Evolutionary conservation across 1,284 basidiomycete genomes (phyloP).

Genomic region (Marasmius tenuissimus): DNA sequence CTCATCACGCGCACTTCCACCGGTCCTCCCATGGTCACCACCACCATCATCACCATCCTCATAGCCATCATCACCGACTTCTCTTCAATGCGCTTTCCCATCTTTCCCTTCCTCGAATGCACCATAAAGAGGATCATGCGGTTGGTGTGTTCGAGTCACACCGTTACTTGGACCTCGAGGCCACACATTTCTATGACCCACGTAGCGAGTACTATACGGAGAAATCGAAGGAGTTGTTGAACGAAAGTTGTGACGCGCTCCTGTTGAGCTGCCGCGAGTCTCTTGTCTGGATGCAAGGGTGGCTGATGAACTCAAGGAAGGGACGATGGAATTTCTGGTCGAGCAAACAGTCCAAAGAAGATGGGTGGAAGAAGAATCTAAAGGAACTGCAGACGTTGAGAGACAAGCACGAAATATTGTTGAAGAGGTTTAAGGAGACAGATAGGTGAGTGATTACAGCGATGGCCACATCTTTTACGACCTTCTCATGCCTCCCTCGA

Average conservation of each 20-base stretch:
- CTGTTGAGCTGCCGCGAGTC: conserved; percentile 48
- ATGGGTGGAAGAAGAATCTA: conserved; percentile 34
- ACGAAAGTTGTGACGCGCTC: conserved; percentile 57
- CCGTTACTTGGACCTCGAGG: conserved; percentile 77
- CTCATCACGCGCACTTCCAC: conserved; percentile 17
- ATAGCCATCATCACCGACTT: conserved; percentile 27
- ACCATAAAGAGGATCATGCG: conserved; percentile 36
- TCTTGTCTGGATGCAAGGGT: conserved; percentile 47
- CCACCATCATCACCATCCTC: conserved; percentile 26
- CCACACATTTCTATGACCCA: conserved; percentile 51
- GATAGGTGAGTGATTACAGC: neutral
- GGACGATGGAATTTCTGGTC: conserved; percentile 41
- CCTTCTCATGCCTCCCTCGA: conserved; percentile 10
- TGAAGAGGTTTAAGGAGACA: conserved; percentile 37
- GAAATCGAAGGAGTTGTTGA: conserved; percentile 53
- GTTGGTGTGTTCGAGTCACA: conserved; percentile 85
- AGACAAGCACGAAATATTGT: conserved; percentile 34
- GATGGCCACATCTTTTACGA: conserved; percentile 24
- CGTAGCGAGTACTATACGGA: conserved; percentile 51
- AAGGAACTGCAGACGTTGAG: conserved; percentile 38
- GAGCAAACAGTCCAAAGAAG: conserved; percentile 27
- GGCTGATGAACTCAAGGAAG: conserved; percentile 48
- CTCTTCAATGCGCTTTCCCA: conserved; percentile 29
- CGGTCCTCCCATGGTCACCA: conserved; percentile 16
- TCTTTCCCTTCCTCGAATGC: conserved; percentile 27